These are phyloP conservation scores for Purshia tridentata DNA, from an alignment of 306 rosid genomes.

Conservation along the genomic window DNA sequence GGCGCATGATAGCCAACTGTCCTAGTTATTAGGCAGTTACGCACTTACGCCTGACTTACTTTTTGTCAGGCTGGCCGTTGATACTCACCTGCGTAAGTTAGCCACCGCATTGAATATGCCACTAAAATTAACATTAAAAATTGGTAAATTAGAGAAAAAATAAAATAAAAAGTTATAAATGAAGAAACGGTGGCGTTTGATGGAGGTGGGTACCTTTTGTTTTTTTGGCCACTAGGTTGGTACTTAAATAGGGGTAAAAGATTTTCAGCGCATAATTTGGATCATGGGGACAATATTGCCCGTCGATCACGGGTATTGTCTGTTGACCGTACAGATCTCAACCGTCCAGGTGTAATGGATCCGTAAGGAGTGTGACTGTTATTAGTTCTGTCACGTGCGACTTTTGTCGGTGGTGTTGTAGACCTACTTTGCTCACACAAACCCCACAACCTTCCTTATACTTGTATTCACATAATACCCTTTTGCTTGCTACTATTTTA, in stretches of 20 bases:
- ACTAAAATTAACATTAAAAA: background rate
- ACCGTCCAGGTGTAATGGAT: constrained; percentile 39
- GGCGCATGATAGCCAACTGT: constrained; percentile 16
- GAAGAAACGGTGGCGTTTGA: constrained; percentile 7
- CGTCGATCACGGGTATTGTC: constrained; percentile 22
- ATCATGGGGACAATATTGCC: constrained; percentile 16
- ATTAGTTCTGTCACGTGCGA: constrained; percentile 40
- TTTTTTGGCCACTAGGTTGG: too few species aligned
- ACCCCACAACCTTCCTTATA: background rate
- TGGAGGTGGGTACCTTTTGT: background rate
- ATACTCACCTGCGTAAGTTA: background rate
- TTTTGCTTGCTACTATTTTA: background rate
- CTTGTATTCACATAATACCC: background rate
- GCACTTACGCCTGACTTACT: background rate
- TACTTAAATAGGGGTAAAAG: background rate
- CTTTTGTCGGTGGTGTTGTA: constrained; percentile 50
- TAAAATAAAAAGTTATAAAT: background rate
- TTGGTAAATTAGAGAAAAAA: background rate
- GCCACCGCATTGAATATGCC: background rate
- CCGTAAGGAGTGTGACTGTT: constrained; percentile 23
- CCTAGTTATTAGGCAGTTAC: background rate
- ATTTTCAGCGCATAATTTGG: constrained; percentile 33
- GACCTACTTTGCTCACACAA: background rate
- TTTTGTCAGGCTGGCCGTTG: background rate
- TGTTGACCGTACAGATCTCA: constrained; percentile 33